Conservation (phyloP, 148 eudicot species). For the Fagopyrum homotropicum region DNA sequence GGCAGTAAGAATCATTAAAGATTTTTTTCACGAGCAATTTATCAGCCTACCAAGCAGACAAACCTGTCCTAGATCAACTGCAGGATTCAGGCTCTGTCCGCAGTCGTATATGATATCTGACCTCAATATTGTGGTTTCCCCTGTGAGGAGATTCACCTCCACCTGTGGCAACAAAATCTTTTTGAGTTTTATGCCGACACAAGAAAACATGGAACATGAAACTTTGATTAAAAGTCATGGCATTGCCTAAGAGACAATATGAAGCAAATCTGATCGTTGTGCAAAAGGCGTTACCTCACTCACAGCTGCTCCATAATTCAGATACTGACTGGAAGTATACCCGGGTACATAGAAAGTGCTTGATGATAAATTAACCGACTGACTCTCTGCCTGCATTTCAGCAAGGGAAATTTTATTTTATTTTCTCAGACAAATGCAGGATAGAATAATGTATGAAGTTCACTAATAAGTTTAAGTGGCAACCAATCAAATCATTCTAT, state of each 20-base stretch:
- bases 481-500: too few relatives aligned
- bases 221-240: not conserved
- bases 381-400: constrained; percentile 47
- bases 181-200: not conserved
- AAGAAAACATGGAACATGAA: not conserved
- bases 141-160: constrained; percentile 76
- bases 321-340: constrained; percentile 36
- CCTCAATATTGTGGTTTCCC: constrained; percentile 67
- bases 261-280: not conserved
- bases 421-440: not conserved
- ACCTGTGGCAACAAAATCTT: constrained; percentile 40
- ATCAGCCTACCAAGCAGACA: not conserved
- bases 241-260: not conserved
- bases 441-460: not conserved
- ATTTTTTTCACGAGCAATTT: not conserved
- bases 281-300: constrained; percentile 55
- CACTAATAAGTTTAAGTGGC: not conserved
- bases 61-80: constrained; percentile 97
- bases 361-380: constrained; percentile 56
- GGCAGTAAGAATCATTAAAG: not conserved
- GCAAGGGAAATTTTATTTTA: not conserved
- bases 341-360: constrained; percentile 57
- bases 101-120: constrained; percentile 89
- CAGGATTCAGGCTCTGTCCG: constrained; percentile 94
- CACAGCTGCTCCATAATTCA: constrained; percentile 89